Evolutionary conservation across 495 filamentous ascomycete species (phyloP).

Genomic region (Aspergillus biplanus): DNA sequence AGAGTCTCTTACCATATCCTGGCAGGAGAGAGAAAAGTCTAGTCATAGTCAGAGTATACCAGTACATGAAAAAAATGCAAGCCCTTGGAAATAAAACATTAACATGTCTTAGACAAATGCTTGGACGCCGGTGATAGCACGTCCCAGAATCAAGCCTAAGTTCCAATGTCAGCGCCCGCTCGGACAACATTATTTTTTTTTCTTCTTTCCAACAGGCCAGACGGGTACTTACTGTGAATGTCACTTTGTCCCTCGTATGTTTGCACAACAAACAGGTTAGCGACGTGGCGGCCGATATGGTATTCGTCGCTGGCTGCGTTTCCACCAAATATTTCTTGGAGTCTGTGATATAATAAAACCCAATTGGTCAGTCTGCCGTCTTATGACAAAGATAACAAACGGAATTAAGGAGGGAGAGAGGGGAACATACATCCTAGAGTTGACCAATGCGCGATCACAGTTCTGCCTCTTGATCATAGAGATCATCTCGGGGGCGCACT

Average conservation of each 20-base stretch:
- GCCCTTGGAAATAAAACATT: background rate
- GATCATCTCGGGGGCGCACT: slow-evolving; percentile 93
- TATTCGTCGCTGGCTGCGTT: slow-evolving; percentile 98
- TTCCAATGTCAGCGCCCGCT: slow-evolving; percentile 25
- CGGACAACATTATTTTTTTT: background rate
- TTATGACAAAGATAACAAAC: slow-evolving; percentile 1
- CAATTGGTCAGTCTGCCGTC: slow-evolving; percentile 17
- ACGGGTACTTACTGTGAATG: slow-evolving; percentile 76
- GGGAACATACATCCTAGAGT: slow-evolving; percentile 67
- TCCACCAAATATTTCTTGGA: slow-evolving; percentile 96
- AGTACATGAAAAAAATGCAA: background rate
- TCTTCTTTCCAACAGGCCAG: background rate
- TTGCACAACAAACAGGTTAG: slow-evolving; percentile 96
- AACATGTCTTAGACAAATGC: slow-evolving; percentile 58
- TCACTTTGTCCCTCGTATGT: slow-evolving; percentile 98
- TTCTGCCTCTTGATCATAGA: slow-evolving; percentile 98
- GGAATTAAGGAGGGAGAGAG: background rate
- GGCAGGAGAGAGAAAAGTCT: background rate
- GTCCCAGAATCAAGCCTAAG: slow-evolving; percentile 66
- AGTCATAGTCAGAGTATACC: background rate
- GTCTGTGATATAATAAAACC: slow-evolving; percentile 38
- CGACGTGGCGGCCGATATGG: slow-evolving; percentile 89
- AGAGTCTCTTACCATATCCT: no score
- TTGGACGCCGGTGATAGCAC: slow-evolving; percentile 72
- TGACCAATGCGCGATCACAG: slow-evolving; percentile 85